Percentiles rank a stretch among this genome's conserved stretches.
These are phyloP conservation scores for Nitzschia sp. DNA, from an alignment of 108 stramenopile species.

Conservation along the genomic window DNA sequence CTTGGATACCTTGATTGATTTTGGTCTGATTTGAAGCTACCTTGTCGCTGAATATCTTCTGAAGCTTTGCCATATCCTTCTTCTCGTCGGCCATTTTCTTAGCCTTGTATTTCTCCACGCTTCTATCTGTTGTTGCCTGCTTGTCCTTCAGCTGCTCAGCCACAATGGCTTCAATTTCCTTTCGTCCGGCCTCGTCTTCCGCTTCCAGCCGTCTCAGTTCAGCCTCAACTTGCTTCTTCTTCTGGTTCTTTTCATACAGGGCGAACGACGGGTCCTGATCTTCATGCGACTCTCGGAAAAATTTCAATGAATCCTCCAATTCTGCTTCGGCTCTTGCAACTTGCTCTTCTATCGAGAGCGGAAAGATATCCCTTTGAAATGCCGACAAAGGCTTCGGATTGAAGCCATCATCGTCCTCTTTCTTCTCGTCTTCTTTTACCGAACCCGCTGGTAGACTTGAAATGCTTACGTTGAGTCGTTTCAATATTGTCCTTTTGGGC, in stretches of 20 bases:
- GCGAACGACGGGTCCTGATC: slow-evolving; percentile 53
- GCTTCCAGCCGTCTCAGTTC: slow-evolving; percentile 33
- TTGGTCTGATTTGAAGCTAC: slow-evolving; percentile 35
- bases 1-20: slow-evolving; percentile 52
- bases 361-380: slow-evolving; percentile 3
- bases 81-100: slow-evolving; percentile 49
- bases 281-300: slow-evolving; percentile 67
- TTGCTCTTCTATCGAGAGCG: slow-evolving; percentile 9
- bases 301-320: slow-evolving; percentile 52
- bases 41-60: slow-evolving; percentile 37
- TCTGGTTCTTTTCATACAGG: slow-evolving; percentile 4
- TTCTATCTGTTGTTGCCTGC: slow-evolving; percentile 31
- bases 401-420: background rate
- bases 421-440: background rate
- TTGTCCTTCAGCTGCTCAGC: slow-evolving; percentile 44
- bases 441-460: background rate
- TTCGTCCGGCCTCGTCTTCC: slow-evolving; percentile 43
- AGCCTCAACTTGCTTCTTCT: slow-evolving; percentile 22
- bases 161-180: slow-evolving; percentile 47
- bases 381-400: background rate
- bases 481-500: background rate
- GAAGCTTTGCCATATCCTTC: slow-evolving; percentile 36
- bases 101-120: slow-evolving; percentile 34
- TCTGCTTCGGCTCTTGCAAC: slow-evolving; percentile 22
- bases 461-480: background rate